phyloP scores from a whole-genome alignment of 176 grass and related monocot species.

The Triticum monococcum region DNA sequence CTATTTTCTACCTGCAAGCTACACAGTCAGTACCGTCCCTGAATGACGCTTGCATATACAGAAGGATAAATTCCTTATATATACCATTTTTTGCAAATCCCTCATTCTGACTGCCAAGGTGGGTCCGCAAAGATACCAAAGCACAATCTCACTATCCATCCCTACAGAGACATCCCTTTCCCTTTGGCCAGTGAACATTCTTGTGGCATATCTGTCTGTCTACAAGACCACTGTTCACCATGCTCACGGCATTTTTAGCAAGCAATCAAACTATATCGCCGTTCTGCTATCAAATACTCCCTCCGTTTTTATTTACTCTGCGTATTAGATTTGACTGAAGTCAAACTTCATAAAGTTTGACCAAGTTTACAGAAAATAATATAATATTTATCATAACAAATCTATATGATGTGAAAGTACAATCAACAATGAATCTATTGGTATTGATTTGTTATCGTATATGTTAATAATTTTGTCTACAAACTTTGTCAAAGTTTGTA shows the following conservation, averaged over 20 bases:
- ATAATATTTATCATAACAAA: no score
- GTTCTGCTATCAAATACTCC: background rate
- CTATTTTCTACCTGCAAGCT: conserved; percentile 24
- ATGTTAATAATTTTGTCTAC: no score
- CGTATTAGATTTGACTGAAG: no score
- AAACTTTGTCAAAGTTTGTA: no score
- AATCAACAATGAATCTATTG: no score
- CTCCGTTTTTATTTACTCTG: no score
- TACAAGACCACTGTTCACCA: background rate
- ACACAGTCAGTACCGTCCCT: conserved; percentile 18
- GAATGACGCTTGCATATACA: conserved; percentile 16
- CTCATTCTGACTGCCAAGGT: background rate
- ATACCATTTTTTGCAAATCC: background rate
- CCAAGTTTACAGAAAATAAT: no score
- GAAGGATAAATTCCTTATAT: background rate
- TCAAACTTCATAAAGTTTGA: no score
- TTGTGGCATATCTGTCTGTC: background rate
- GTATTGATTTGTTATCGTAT: no score
- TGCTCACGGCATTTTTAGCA: background rate
- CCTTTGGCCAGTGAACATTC: background rate
- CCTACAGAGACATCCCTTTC: conserved; percentile 17
- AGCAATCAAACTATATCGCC: background rate
- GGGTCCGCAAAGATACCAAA: background rate
- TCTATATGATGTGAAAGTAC: no score
- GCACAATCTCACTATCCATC: background rate